phyloP scores from a whole-genome alignment of 345 rosid genomes.

The Melaleuca quinquenervia region DNA sequence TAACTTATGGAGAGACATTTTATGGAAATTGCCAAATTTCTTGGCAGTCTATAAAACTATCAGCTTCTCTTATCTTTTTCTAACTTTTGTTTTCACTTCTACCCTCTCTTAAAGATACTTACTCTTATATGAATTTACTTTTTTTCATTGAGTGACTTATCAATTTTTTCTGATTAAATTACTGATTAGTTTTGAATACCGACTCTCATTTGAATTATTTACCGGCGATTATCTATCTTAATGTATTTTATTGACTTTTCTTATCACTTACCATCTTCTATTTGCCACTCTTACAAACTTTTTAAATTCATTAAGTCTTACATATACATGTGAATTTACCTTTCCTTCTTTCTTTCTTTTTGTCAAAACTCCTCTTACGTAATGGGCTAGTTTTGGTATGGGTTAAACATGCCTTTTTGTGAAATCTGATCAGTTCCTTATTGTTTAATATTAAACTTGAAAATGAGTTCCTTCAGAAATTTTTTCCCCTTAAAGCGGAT shows the following conservation, averaged over 20 bases:
- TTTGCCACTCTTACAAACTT: background rate
- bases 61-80: background rate
- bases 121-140: background rate
- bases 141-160: background rate
- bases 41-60: background rate
- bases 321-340: background rate
- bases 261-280: background rate
- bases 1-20: no score
- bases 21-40: background rate
- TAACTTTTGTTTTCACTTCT: background rate
- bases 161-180: background rate
- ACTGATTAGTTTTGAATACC: background rate
- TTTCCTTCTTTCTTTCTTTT: background rate
- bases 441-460: background rate
- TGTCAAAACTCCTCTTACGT: background rate
- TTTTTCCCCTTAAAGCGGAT: background rate
- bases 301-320: no score
- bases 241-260: background rate
- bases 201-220: background rate
- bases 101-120: background rate
- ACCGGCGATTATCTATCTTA: background rate
- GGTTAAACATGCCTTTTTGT: background rate
- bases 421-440: background rate
- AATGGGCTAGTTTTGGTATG: background rate
- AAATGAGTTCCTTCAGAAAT: background rate